Evolutionary conservation across 352 stramenopile genomes (phyloP).

Genomic region (Pythium rishiriense): DNA sequence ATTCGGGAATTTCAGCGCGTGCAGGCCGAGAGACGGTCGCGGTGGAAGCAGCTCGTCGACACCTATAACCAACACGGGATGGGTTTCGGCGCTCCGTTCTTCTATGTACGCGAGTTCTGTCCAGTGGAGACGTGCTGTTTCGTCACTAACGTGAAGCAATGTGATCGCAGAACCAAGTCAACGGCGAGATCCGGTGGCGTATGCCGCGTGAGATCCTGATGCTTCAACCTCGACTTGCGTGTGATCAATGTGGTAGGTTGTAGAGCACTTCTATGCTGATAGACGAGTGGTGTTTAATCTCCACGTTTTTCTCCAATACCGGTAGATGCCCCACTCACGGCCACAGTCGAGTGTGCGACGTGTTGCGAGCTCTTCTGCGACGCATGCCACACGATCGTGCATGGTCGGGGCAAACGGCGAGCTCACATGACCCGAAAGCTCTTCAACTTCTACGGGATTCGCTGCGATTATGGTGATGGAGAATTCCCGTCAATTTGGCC

Average conservation of each 20-base stretch:
- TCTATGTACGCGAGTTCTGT: constrained; percentile 68
- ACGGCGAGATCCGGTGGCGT: constrained; percentile 88
- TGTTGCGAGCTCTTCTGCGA: constrained; percentile 93
- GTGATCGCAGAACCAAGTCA: constrained; percentile 83
- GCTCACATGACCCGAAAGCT: constrained; percentile 76
- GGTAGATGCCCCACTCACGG: constrained; percentile 46
- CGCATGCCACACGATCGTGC: constrained; percentile 82
- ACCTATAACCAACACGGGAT: constrained; percentile 71
- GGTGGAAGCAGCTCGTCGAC: constrained; percentile 93
- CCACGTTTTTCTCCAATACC: neutral
- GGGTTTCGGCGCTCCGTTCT: constrained; percentile 86
- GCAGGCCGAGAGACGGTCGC: constrained; percentile 44
- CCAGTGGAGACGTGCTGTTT: neutral
- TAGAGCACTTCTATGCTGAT: neutral
- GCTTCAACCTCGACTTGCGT: constrained; percentile 68
- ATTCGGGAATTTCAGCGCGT: constrained; percentile 33
- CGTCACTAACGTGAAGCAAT: neutral
- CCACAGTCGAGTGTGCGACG: constrained; percentile 83
- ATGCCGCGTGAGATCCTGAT: constrained; percentile 89
- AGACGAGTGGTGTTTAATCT: neutral
- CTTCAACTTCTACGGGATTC: constrained; percentile 91
- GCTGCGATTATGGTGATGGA: constrained; percentile 91
- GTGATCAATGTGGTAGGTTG: constrained; percentile 87
- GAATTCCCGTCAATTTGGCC: constrained; percentile 90
- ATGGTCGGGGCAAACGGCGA: constrained; percentile 76